Conservation (phyloP, 495 filamentous ascomycete species). For the Penicillium bialowiezense region DNA sequence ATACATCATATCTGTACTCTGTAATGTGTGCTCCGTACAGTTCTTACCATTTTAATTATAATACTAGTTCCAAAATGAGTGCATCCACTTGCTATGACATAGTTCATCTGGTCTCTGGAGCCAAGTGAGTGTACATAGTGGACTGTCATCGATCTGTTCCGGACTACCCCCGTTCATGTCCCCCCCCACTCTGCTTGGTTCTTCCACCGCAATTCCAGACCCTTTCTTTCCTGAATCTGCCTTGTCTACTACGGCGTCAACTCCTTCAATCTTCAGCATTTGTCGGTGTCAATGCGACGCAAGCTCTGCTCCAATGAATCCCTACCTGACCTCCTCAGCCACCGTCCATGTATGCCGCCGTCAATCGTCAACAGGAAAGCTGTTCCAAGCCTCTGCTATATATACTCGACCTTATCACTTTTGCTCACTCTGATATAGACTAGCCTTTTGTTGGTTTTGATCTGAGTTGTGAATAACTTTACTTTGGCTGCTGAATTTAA, state of each 20-base stretch:
- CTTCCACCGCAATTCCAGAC: conserved; percentile 29
- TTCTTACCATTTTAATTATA: neutral
- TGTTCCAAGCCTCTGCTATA: conserved; percentile 22
- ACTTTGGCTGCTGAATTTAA: neutral
- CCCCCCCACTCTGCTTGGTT: conserved; percentile 19
- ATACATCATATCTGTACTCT: neutral
- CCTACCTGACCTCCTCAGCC: conserved; percentile 31
- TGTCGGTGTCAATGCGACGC: conserved; percentile 24
- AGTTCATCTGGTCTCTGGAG: conserved; percentile 24
- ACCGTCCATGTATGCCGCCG: conserved; percentile 28
- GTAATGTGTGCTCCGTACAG: neutral
- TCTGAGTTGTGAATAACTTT: conserved; percentile 5
- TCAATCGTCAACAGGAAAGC: conserved; percentile 19
- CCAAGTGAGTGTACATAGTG: conserved; percentile 27
- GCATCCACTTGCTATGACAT: conserved; percentile 8
- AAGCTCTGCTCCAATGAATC: conserved; percentile 27
- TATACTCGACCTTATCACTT: conserved; percentile 18
- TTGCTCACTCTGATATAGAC: conserved; percentile 11
- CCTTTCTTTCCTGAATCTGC: conserved; percentile 31
- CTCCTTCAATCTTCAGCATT: conserved; percentile 19
- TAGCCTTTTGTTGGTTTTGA: conserved; percentile 8
- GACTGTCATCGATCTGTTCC: conserved; percentile 31
- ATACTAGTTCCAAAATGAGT: too few relatives aligned
- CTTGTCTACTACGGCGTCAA: conserved; percentile 35
- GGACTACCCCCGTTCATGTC: conserved; percentile 24